phyloP scores from a whole-genome alignment of 345 rosid species.

The Viola odorata region DNA sequence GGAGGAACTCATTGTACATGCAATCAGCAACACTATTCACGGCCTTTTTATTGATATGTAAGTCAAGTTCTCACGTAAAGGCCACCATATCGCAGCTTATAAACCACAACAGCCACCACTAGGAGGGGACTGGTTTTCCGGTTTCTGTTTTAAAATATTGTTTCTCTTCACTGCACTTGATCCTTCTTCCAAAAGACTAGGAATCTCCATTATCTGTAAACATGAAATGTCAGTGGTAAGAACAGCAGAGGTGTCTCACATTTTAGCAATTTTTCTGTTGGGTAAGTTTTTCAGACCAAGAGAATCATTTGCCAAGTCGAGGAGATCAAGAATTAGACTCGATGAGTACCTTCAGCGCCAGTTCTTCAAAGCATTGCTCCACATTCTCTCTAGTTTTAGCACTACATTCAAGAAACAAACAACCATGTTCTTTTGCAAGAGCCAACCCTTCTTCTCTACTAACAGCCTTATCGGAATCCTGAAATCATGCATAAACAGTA shows the following conservation, averaged over 20 bases:
- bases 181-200: slow-evolving; percentile 91
- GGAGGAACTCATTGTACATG: slow-evolving; percentile 6
- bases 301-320: too few species aligned
- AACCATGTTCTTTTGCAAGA: slow-evolving; percentile 69
- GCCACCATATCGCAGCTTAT: slow-evolving; percentile 1
- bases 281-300: too few species aligned
- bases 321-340: background rate
- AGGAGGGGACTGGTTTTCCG: slow-evolving; percentile 38
- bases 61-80: background rate
- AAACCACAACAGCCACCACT: slow-evolving; percentile 49
- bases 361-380: slow-evolving; percentile 83
- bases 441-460: slow-evolving; percentile 80
- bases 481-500: slow-evolving; percentile 14
- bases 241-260: background rate
- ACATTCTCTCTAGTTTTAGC: slow-evolving; percentile 86
- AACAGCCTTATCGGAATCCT: slow-evolving; percentile 87
- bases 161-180: slow-evolving; percentile 65
- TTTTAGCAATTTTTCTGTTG: too few species aligned
- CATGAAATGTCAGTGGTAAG: slow-evolving; percentile 1
- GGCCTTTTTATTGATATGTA: background rate
- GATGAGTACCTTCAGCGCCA: slow-evolving; percentile 65
- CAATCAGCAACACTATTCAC: slow-evolving; percentile 1
- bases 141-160: slow-evolving; percentile 54
- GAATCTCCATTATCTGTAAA: slow-evolving; percentile 81
- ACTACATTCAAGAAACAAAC: slow-evolving; percentile 81